These are phyloP conservation scores for Perkinsus marinus DNA, from an alignment of 169 alveolate genomes.

Conservation along the genomic window DNA sequence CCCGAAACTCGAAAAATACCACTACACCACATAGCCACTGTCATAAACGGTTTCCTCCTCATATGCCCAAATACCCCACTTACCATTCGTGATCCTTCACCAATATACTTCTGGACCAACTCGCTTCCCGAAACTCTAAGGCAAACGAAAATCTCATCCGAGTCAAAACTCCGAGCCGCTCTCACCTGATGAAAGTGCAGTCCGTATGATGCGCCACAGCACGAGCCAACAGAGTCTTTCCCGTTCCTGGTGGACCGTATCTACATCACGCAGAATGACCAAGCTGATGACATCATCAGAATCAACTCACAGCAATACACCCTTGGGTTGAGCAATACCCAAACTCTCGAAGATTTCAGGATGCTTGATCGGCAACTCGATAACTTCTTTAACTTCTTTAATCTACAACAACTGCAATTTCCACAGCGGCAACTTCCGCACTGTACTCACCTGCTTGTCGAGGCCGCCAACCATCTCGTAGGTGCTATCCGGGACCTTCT, in stretches of 20 bases:
- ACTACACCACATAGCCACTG: neutral
- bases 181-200: constrained; percentile 86
- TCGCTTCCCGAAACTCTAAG: constrained; percentile 96
- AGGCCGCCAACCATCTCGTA: constrained; percentile 98
- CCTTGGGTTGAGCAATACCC: constrained; percentile 94
- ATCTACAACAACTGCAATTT: constrained; percentile 60
- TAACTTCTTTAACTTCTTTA: constrained; percentile 96
- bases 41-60: too few species aligned
- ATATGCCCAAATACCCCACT: too few species aligned
- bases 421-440: constrained; percentile 69
- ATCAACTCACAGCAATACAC: neutral
- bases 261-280: neutral
- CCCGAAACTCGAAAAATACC: constrained; percentile 73
- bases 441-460: constrained; percentile 72
- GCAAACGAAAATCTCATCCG: constrained; percentile 25
- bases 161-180: constrained; percentile 90
- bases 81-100: constrained; percentile 97
- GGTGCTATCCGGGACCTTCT: constrained; percentile 98
- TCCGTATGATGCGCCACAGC: constrained; percentile 96
- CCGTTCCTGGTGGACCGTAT: constrained; percentile 64
- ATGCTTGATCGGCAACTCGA: constrained; percentile 97
- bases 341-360: constrained; percentile 96
- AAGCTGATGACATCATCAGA: neutral
- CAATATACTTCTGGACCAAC: constrained; percentile 75
- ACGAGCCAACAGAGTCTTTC: constrained; percentile 88